These are phyloP conservation scores for Monilinia polystroma DNA, from an alignment of 2,329 filamentous ascomycete genomes.

Conservation along the genomic window DNA sequence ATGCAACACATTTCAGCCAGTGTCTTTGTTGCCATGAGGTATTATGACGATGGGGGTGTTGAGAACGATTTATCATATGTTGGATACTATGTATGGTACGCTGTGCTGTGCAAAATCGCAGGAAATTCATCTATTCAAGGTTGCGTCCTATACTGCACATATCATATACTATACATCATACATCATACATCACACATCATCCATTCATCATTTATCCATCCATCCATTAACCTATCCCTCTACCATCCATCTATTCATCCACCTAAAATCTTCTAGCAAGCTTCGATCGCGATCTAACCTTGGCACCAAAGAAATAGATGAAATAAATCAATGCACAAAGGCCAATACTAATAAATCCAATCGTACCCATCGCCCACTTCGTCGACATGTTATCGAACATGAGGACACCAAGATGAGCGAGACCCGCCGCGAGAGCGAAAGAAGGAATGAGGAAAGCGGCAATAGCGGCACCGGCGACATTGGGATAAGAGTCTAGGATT, in stretches of 20 bases:
- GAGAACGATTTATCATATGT: too few relatives aligned
- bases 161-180: too few relatives aligned
- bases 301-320: slow-evolving; percentile 41
- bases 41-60: too few relatives aligned
- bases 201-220: too few relatives aligned
- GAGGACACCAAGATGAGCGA: slow-evolving; percentile 43
- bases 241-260: neutral
- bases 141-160: too few relatives aligned
- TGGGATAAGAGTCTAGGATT: slow-evolving; percentile 43
- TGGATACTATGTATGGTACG: too few relatives aligned
- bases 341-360: slow-evolving; percentile 45
- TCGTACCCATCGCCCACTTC: slow-evolving; percentile 45
- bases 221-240: too few relatives aligned
- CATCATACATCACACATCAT: too few relatives aligned
- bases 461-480: slow-evolving; percentile 45
- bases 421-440: slow-evolving; percentile 45
- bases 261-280: slow-evolving; percentile 20
- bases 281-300: slow-evolving; percentile 13
- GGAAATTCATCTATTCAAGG: too few relatives aligned
- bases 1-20: too few relatives aligned
- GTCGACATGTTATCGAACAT: slow-evolving; percentile 42
- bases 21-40: too few relatives aligned
- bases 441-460: slow-evolving; percentile 47
- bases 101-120: too few relatives aligned
- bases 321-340: slow-evolving; percentile 45